Evolutionary conservation across 164 flowering plant genomes (phyloP).

Genomic region (Nelumbo lutea): DNA sequence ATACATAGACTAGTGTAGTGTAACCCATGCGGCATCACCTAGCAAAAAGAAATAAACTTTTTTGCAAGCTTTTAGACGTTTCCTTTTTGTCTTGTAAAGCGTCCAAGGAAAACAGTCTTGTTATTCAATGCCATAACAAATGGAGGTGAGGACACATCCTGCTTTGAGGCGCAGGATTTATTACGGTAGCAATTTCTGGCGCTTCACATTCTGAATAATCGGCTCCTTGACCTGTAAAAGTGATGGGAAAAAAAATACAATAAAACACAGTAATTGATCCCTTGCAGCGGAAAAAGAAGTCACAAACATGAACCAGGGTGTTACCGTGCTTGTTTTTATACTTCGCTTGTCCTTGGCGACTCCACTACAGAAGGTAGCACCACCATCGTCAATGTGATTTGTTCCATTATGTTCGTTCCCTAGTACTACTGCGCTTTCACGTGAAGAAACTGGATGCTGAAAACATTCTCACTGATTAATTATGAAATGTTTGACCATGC

Average conservation of each 20-base stretch:
- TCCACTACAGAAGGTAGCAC: constrained; percentile 36
- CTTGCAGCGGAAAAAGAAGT: background rate
- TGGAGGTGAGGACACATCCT: no score
- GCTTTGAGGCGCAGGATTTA: no score
- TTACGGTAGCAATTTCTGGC: constrained; percentile 52
- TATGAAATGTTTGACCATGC: background rate
- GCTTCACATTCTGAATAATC: constrained; percentile 62
- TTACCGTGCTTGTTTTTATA: constrained; percentile 81
- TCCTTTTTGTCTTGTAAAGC: no score
- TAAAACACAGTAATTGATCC: background rate
- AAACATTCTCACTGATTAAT: background rate
- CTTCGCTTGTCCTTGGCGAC: constrained; percentile 59
- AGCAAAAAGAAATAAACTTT: no score
- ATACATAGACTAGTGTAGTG: no score
- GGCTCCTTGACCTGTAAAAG: constrained; percentile 82
- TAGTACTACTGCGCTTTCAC: constrained; percentile 54
- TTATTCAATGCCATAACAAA: no score
- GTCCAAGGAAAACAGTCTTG: no score
- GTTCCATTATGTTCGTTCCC: constrained; percentile 31
- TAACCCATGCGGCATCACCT: no score
- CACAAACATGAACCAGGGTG: background rate
- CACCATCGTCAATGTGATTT: constrained; percentile 31
- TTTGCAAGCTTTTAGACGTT: no score
- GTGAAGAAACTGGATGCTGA: constrained; percentile 70
- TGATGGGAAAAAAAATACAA: background rate